Conservation (phyloP, 306 rosid species). For the Dicorynia guianensis region DNA sequence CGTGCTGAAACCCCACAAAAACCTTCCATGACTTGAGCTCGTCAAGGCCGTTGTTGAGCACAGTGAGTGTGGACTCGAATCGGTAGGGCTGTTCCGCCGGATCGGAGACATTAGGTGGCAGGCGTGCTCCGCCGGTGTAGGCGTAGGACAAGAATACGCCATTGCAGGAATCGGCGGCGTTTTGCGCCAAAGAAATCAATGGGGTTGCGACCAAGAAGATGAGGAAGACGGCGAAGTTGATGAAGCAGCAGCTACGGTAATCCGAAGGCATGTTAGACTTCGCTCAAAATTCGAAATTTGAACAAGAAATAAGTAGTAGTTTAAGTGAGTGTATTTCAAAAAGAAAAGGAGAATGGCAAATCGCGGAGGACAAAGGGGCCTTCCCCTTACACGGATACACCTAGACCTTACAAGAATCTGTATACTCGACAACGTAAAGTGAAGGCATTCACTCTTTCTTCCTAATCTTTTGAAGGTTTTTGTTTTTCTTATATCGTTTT, state of each 20-base stretch:
- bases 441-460: neutral
- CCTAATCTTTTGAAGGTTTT: neutral
- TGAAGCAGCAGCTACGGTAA: neutral
- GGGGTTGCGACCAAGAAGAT: constrained; percentile 36
- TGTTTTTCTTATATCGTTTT: neutral
- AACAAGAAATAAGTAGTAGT: neutral
- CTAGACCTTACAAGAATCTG: no score
- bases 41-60: constrained; percentile 81
- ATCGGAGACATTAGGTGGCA: constrained; percentile 65
- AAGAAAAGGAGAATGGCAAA: constrained; percentile 15
- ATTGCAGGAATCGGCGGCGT: constrained; percentile 60
- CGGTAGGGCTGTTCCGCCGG: constrained; percentile 63
- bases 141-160: constrained; percentile 72
- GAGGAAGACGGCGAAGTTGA: constrained; percentile 35
- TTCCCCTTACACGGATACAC: constrained; percentile 38
- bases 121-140: constrained; percentile 48
- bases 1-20: constrained; percentile 77
- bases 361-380: constrained; percentile 37
- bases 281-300: constrained; percentile 40
- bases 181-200: constrained; percentile 46
- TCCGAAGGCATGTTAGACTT: constrained; percentile 23
- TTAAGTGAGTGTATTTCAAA: neutral
- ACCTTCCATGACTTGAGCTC: constrained; percentile 89
- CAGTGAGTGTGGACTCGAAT: constrained; percentile 73
- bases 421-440: neutral